Base-by-base conservation (phyloP, 1,139 yeast species). In the Spencermartinsiella ligniputridi region DNA sequence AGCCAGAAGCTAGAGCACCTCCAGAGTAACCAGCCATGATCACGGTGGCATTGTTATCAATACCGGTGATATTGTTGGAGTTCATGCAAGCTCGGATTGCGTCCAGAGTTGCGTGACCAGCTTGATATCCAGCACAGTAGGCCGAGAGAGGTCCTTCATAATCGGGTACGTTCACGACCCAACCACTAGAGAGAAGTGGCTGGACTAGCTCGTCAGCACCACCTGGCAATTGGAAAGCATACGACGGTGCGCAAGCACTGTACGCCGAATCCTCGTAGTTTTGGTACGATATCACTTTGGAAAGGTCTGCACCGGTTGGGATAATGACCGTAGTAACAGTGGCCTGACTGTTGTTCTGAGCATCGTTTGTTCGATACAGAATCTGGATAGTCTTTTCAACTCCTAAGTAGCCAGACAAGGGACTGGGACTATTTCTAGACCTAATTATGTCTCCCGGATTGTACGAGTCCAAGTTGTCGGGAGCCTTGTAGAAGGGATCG, bases 181-280 rank as follows among this genome's bases (percentile, higher is more conserved):
- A 40, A 11, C 51, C 51, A 4, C 19, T 25, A 20, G 40, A 34
- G 20, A 53, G 42, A 19, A 46, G 39, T 29, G 16, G 39, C 37
- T 32, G 51, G 36, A 33, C 40, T 16, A 49, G 27, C 13, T 17
- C 15, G 20, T 49, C 38, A 11, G 40, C 42, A 15, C 42, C 42
- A 46, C 21, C 41, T 36, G 12, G 21, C 36, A 19, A 34, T 36
- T 54, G 54, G 27, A 62, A 40, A 29, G 54, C 46, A 40, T 60
- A 60, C 6, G 62, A 55, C 1, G 66, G 65, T 3, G 63, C 51
- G 43, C 67, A 63, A 39, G 54, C 50, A 20, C 54, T 33, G 39
- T 18, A 38, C 21, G 54, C 42, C 2, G 64, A 43, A 30, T 63
- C 67, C 44, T 62, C 64, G 15, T 57, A 51, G 30, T 50, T 37